phyloP scores from a whole-genome alignment of 2,329 filamentous ascomycete species.

The Periconia macrospinosa region DNA sequence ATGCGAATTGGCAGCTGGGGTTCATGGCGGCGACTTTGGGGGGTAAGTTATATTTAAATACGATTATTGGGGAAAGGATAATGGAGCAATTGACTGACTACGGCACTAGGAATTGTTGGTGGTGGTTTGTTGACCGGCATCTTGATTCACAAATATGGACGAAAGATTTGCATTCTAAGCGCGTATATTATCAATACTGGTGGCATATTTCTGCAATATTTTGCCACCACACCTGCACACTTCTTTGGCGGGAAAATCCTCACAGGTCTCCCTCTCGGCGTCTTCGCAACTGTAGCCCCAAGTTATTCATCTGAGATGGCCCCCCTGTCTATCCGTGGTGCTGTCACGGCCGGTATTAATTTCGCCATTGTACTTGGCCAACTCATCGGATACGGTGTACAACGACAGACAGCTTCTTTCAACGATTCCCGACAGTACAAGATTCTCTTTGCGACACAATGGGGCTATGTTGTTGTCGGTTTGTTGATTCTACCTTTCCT shows the following conservation, averaged over 20 bases:
- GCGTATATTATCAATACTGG: constrained; percentile 17
- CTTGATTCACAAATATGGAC: constrained; percentile 12
- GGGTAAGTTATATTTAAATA: constrained; percentile 6
- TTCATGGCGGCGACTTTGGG: constrained; percentile 17
- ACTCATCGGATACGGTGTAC: constrained; percentile 15
- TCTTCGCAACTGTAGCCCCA: constrained; percentile 15
- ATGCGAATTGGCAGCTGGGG: constrained; percentile 19
- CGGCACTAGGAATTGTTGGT: constrained; percentile 15
- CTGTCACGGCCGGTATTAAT: constrained; percentile 17
- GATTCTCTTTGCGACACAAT: constrained; percentile 36
- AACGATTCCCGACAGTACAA: constrained; percentile 21
- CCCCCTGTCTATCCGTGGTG: constrained; percentile 14
- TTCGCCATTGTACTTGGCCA: constrained; percentile 20
- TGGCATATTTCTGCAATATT: constrained; percentile 20
- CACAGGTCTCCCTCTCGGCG: constrained; percentile 14
- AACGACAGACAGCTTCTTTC: constrained; percentile 25
- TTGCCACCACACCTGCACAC: constrained; percentile 10
- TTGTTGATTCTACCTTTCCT: constrained; percentile 34
- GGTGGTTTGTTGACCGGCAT: constrained; percentile 15
- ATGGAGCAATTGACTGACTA: too few relatives aligned
- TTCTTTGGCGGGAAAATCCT: constrained; percentile 20
- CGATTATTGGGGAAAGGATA: too few relatives aligned
- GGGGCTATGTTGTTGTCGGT: constrained; percentile 32
- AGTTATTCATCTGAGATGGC: constrained; percentile 16
- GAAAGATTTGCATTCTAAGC: constrained; percentile 14